Conservation (phyloP, 2,329 filamentous ascomycete species). For the Nemania bipapillata region DNA sequence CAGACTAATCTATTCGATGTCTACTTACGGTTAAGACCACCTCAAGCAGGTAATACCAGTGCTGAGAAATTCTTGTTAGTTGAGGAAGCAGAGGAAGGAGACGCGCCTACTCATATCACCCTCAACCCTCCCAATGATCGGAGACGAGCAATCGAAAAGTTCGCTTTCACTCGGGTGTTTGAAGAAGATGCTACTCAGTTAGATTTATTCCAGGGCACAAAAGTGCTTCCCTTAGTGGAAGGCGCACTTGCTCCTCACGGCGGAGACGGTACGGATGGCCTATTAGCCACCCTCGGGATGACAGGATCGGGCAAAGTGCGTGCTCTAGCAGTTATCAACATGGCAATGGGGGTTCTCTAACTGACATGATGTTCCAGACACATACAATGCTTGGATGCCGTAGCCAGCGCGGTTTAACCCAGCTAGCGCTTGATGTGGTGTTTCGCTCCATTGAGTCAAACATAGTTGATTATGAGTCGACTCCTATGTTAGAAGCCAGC, state of each 20-base stretch:
- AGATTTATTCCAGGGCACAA: slow-evolving; percentile 84
- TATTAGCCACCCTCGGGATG: slow-evolving; percentile 90
- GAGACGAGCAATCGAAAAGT: slow-evolving; percentile 89
- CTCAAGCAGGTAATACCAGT: slow-evolving; percentile 58
- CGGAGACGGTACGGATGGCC: slow-evolving; percentile 83
- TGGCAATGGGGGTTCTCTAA: slow-evolving; percentile 17
- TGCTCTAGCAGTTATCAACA: background rate
- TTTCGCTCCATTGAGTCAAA: slow-evolving; percentile 82
- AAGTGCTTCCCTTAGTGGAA: slow-evolving; percentile 78
- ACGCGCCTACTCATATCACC: slow-evolving; percentile 75
- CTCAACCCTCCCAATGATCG: slow-evolving; percentile 85
- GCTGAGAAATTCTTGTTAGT: slow-evolving; percentile 81
- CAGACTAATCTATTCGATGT: slow-evolving; percentile 82
- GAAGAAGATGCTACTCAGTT: slow-evolving; percentile 85
- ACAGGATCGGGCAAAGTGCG: slow-evolving; percentile 94
- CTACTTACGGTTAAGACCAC: slow-evolving; percentile 84
- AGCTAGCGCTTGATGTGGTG: slow-evolving; percentile 88
- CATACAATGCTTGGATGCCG: slow-evolving; percentile 94
- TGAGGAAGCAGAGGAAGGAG: slow-evolving; percentile 65
- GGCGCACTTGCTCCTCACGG: slow-evolving; percentile 79
- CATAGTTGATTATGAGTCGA: slow-evolving; percentile 70
- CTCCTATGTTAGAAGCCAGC: slow-evolving; percentile 74
- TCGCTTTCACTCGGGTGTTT: slow-evolving; percentile 93
- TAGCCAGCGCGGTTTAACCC: slow-evolving; percentile 86
- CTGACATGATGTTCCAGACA: slow-evolving; percentile 66